These are phyloP conservation scores for Phialophora expanda DNA, from an alignment of 2,329 filamentous ascomycete genomes.

Conservation along the genomic window DNA sequence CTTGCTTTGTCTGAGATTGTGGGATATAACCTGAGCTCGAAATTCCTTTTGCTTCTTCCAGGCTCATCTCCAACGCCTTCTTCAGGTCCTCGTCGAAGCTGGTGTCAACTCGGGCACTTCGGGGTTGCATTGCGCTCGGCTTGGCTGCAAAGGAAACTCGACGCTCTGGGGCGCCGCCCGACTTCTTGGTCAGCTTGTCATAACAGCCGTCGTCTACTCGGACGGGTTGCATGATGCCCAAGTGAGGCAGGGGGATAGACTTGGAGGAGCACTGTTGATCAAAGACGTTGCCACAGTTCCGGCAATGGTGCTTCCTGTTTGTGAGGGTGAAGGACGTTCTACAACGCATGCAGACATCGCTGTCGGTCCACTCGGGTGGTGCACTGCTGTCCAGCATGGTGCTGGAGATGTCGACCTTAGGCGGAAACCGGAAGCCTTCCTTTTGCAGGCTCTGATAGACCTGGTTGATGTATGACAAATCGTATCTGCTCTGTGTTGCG, in stretches of 20 bases:
- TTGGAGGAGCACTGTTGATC: conserved; percentile 95
- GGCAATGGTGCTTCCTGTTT: conserved; percentile 96
- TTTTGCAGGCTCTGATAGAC: conserved; percentile 81
- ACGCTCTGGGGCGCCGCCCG: conserved; percentile 44
- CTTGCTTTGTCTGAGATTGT: conserved; percentile 56
- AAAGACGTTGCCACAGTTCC: conserved; percentile 97
- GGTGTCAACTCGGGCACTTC: conserved; percentile 79
- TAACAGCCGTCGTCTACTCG: conserved; percentile 97
- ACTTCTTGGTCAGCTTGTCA: conserved; percentile 78
- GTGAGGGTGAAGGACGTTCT: conserved; percentile 95
- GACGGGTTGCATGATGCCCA: conserved; percentile 89
- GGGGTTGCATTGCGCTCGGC: conserved; percentile 83
- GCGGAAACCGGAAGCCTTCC: conserved; percentile 89
- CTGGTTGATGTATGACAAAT: conserved; percentile 84
- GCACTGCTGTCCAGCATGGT: conserved; percentile 98
- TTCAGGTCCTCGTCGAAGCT: conserved; percentile 95
- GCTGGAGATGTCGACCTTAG: conserved; percentile 82
- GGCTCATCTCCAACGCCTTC: conserved; percentile 90
- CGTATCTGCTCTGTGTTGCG: conserved; percentile 82
- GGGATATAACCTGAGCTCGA: conserved; percentile 71
- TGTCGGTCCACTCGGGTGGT: conserved; percentile 96
- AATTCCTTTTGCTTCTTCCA: conserved; percentile 86
- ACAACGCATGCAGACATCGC: conserved; percentile 98
- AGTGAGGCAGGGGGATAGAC: conserved; percentile 81
- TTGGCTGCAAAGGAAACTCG: conserved; percentile 56